A percentile compares a stretch with the other conserved stretches of the same genome.
These are phyloP conservation scores for Phaeosphaeria sp. DNA, from an alignment of 2,329 filamentous ascomycete species.

Conservation along the genomic window DNA sequence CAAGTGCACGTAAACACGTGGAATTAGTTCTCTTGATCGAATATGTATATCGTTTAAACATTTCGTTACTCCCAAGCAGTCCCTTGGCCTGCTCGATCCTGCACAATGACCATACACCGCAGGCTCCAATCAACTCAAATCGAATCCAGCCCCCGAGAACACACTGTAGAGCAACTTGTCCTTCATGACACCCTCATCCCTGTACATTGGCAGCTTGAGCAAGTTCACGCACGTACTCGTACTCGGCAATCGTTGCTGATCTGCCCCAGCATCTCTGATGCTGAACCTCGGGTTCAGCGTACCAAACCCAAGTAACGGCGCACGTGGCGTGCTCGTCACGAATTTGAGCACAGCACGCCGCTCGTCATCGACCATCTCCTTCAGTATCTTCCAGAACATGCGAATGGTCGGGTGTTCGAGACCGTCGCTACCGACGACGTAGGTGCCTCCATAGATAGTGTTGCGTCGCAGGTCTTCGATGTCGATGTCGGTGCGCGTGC, in stretches of 20 bases:
- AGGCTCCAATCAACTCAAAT: slow-evolving; percentile 54
- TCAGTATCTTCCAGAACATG: slow-evolving; percentile 92
- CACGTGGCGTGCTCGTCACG: slow-evolving; percentile 90
- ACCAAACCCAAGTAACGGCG: slow-evolving; percentile 86
- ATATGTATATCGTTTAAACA: too few relatives aligned
- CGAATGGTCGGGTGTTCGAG: slow-evolving; percentile 84
- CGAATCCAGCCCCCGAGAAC: slow-evolving; percentile 89
- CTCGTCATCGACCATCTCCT: slow-evolving; percentile 75
- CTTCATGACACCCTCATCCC: slow-evolving; percentile 67
- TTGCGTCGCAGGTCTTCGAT: slow-evolving; percentile 83
- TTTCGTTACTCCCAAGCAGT: too few relatives aligned
- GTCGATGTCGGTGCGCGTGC: slow-evolving; percentile 84
- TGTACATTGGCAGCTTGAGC: slow-evolving; percentile 88
- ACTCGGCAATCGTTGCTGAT: slow-evolving; percentile 82
- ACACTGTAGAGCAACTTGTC: slow-evolving; percentile 90
- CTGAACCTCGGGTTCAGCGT: slow-evolving; percentile 86
- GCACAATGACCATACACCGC: too few relatives aligned
- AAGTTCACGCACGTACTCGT: slow-evolving; percentile 97
- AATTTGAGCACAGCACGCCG: slow-evolving; percentile 90
- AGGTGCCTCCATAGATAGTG: slow-evolving; percentile 87
- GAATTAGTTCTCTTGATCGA: too few relatives aligned
- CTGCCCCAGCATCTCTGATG: slow-evolving; percentile 81
- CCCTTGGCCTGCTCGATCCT: too few relatives aligned
- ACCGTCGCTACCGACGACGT: slow-evolving; percentile 86
- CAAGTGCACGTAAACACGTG: too few relatives aligned